Percentiles rank a stretch among this genome's conserved stretches.
Evolutionary conservation across 176 grass and related monocot species (phyloP).

Genomic region (Pharus latifolius): DNA sequence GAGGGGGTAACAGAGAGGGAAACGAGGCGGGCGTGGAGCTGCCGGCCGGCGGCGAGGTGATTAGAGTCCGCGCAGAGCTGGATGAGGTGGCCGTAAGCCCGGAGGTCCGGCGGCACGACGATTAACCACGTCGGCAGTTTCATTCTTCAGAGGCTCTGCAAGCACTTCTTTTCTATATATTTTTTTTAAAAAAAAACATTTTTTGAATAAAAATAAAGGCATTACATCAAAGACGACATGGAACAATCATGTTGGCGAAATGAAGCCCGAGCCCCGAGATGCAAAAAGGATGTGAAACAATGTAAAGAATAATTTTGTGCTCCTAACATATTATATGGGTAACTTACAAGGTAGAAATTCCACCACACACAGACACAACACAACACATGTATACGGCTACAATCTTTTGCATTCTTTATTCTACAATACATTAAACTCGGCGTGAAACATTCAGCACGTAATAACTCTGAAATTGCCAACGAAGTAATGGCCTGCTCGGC

Average conservation of each 20-base stretch:
- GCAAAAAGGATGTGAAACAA: too few relatives aligned
- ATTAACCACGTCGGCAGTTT: constrained; percentile 32
- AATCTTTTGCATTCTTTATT: constrained; percentile 16
- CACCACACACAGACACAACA: neutral
- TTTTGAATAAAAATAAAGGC: too few relatives aligned
- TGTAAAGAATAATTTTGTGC: constrained; percentile 13
- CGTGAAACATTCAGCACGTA: constrained; percentile 4
- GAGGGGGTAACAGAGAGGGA: constrained; percentile 25
- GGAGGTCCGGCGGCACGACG: constrained; percentile 27
- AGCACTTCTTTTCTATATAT: too few relatives aligned
- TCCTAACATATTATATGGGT: constrained; percentile 12
- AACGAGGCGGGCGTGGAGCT: constrained; percentile 49
- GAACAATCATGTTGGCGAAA: too few relatives aligned
- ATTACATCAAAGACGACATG: too few relatives aligned
- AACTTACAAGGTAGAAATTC: constrained; percentile 32
- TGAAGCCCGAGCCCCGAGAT: too few relatives aligned
- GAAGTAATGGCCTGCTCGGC: too few relatives aligned
- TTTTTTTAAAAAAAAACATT: too few relatives aligned
- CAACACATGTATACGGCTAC: constrained; percentile 36
- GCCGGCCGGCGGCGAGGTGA: constrained; percentile 26
- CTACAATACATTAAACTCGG: constrained; percentile 10
- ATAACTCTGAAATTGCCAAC: neutral
- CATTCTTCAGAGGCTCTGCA: too few relatives aligned
- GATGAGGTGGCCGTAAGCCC: constrained; percentile 41
- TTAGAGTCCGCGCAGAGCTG: constrained; percentile 46